Evolutionary conservation across 1,139 yeast genomes (phyloP).

Genomic region (Hyphopichia fennica): DNA sequence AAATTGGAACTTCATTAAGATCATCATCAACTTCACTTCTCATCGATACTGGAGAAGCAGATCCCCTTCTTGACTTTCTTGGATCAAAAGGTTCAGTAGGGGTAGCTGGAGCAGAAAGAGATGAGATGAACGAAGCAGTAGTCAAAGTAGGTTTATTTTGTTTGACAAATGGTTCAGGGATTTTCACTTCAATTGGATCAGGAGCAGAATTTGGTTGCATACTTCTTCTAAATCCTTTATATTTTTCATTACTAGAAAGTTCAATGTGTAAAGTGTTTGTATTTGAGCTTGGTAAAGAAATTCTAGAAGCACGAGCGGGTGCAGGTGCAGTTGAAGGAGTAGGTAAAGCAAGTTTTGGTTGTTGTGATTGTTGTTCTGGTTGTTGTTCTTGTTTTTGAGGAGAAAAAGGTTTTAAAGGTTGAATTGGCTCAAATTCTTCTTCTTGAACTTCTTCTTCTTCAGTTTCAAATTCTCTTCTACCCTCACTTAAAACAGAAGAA

Average conservation of each 20-base stretch:
- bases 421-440: conserved; percentile 8
- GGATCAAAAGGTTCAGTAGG: conserved; percentile 20
- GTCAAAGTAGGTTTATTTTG: background rate
- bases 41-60: conserved; percentile 14
- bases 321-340: conserved; percentile 4
- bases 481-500: conserved; percentile 10
- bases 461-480: background rate
- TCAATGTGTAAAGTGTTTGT: conserved; percentile 18
- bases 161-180: conserved; percentile 18
- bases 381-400: background rate
- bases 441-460: conserved; percentile 8
- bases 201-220: conserved; percentile 22
- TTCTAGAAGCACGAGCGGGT: conserved; percentile 9
- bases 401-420: conserved; percentile 13
- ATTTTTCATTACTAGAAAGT: conserved; percentile 35
- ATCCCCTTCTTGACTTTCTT: conserved; percentile 16
- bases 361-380: conserved; percentile 4
- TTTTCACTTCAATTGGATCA: conserved; percentile 27
- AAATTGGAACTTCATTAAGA: conserved; percentile 5
- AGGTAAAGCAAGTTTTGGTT: conserved; percentile 1
- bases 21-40: background rate
- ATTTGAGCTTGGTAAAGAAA: conserved; percentile 5
- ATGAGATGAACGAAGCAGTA: conserved; percentile 9
- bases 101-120: conserved; percentile 12
- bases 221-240: conserved; percentile 48